These are phyloP conservation scores for Suillus cothurnatus DNA, from an alignment of 768 basidiomycete genomes.

Conservation along the genomic window DNA sequence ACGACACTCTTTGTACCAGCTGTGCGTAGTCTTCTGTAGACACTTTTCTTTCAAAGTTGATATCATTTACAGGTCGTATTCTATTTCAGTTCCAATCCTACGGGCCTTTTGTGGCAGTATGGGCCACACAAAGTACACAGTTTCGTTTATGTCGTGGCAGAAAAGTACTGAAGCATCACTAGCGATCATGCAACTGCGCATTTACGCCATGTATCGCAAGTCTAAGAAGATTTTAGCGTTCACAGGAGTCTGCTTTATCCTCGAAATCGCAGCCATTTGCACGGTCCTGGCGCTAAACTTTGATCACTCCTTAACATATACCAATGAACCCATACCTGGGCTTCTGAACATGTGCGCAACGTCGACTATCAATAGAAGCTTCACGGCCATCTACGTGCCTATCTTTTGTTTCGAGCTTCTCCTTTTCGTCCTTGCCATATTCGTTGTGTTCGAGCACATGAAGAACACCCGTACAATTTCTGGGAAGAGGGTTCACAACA, in stretches of 20 bases:
- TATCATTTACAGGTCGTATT: constrained; percentile 8
- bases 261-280: constrained; percentile 12
- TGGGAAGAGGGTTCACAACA: constrained; percentile 8
- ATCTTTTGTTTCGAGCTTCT: constrained; percentile 11
- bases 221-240: constrained; percentile 8
- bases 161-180: neutral
- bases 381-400: constrained; percentile 12
- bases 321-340: constrained; percentile 12
- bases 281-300: constrained; percentile 7
- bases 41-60: neutral
- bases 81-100: constrained; percentile 12
- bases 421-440: constrained; percentile 10
- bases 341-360: constrained; percentile 11
- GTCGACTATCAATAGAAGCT: constrained; percentile 4
- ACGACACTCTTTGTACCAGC: neutral
- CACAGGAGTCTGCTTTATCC: constrained; percentile 4
- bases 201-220: constrained; percentile 15
- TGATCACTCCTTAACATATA: constrained; percentile 8
- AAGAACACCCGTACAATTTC: neutral
- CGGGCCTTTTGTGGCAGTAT: constrained; percentile 11
- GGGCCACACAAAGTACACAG: constrained; percentile 12
- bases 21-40: neutral
- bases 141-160: neutral
- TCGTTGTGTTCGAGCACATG: constrained; percentile 12
- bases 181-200: constrained; percentile 15